A percentile compares a stretch with the other conserved stretches of the same genome.
Evolutionary conservation across 164 flowering plant genomes (phyloP).

Genomic region (Akebia trifoliata): DNA sequence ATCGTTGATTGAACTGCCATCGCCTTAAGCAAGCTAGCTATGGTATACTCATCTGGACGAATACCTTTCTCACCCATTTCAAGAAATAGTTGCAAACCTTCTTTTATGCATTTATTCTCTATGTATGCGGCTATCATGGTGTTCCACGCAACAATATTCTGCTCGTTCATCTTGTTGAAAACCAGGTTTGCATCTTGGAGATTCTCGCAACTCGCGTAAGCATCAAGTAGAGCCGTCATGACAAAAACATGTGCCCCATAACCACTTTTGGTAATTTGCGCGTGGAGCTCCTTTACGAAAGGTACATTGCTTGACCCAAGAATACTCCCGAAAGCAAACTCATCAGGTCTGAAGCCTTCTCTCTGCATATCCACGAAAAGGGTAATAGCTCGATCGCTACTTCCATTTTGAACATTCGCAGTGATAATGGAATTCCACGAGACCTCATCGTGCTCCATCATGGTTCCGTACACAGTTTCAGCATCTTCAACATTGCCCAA

Average conservation of each 20-base stretch:
- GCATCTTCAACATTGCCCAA: slow-evolving; percentile 12
- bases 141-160: slow-evolving; percentile 18
- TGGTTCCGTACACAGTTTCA: slow-evolving; percentile 9
- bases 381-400: slow-evolving; percentile 3
- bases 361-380: slow-evolving; percentile 13
- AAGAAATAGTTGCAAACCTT: slow-evolving; percentile 15
- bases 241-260: slow-evolving; percentile 15
- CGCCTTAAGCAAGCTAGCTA: slow-evolving; percentile 18
- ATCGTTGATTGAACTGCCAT: not conserved
- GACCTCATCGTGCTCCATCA: slow-evolving; percentile 10
- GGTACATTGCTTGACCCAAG: slow-evolving; percentile 4
- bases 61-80: slow-evolving; percentile 14
- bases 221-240: slow-evolving; percentile 18
- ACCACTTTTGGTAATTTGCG: slow-evolving; percentile 17
- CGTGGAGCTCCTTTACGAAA: slow-evolving; percentile 18
- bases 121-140: slow-evolving; percentile 13
- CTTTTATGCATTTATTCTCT: slow-evolving; percentile 5
- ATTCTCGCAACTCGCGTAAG: slow-evolving; percentile 6
- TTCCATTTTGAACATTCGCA: slow-evolving; percentile 20
- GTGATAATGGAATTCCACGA: slow-evolving; percentile 19
- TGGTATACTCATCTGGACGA: slow-evolving; percentile 15
- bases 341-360: slow-evolving; percentile 12
- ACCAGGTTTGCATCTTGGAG: slow-evolving; percentile 11
- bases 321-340: slow-evolving; percentile 14
- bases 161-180: slow-evolving; percentile 10